A percentile compares a stretch with the other conserved stretches of the same genome.
These are phyloP conservation scores for Starmerella sp. DNA, from an alignment of 805 yeast species.

Conservation along the genomic window DNA sequence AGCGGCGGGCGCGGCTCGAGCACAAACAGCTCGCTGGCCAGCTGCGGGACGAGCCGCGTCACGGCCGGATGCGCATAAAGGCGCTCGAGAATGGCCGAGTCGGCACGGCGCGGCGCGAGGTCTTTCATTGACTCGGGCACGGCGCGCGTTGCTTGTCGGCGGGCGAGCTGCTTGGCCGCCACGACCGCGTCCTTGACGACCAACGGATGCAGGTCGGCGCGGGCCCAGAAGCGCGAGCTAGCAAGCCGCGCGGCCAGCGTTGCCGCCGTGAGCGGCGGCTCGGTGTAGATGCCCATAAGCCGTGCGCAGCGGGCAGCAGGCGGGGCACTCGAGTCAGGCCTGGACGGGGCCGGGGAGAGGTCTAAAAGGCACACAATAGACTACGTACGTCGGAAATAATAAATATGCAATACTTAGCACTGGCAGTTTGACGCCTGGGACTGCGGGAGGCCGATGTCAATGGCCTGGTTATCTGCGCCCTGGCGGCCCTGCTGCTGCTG, in stretches of 20 bases:
- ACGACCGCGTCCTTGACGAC: constrained; percentile 12
- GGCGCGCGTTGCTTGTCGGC: background rate
- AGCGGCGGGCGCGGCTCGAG: constrained; percentile 1
- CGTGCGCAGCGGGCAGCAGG: background rate
- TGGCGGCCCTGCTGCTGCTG: constrained; percentile 22
- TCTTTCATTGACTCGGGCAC: background rate
- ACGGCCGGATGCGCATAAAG: background rate
- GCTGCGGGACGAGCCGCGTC: background rate
- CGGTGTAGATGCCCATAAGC: constrained; percentile 2
- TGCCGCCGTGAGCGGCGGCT: constrained; percentile 14
- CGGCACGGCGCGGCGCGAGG: background rate
- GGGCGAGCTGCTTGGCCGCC: constrained; percentile 10
- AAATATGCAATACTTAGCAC: constrained; percentile 14
- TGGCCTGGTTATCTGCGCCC: constrained; percentile 19
- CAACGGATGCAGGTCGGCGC: background rate
- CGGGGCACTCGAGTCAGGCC: too few relatives aligned
- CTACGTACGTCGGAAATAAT: constrained; percentile 4
- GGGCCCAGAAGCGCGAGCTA: constrained; percentile 9
- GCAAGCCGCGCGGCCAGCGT: constrained; percentile 15
- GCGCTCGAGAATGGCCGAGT: background rate
- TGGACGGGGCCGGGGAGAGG: background rate
- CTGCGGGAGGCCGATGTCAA: constrained; percentile 17
- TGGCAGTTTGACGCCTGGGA: constrained; percentile 22
- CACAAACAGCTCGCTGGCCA: background rate
- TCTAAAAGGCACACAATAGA: constrained; percentile 4